A percentile compares a stretch with the other conserved stretches of the same genome.
Conservation (phyloP, 2,329 filamentous ascomycete genomes). For the Alternaria brassicicola region DNA sequence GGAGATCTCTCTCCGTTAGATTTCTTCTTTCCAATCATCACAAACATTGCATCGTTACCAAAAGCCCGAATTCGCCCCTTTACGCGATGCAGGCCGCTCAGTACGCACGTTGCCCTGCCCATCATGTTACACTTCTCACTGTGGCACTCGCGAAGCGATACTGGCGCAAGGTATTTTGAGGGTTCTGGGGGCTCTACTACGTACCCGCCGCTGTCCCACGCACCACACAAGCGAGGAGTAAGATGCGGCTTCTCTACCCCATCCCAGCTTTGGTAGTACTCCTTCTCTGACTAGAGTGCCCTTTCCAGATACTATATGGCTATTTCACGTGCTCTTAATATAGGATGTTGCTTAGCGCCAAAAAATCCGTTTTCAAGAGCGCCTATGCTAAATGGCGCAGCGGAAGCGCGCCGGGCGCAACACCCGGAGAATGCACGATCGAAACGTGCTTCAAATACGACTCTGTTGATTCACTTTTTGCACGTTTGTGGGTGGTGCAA, state of each 20-base stretch:
- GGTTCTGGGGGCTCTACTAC: not conserved
- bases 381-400: constrained; percentile 44
- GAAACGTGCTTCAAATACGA: constrained; percentile 11
- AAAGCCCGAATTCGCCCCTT: not conserved
- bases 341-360: not conserved
- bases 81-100: not conserved
- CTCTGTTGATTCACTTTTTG: not conserved
- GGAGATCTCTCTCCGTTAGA: not conserved
- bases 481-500: not conserved
- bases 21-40: not conserved
- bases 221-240: constrained; percentile 4
- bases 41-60: not conserved
- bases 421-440: constrained; percentile 46
- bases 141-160: not conserved
- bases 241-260: not conserved
- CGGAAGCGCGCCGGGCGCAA: constrained; percentile 49
- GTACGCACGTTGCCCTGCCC: not conserved
- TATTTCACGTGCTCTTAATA: too few species aligned
- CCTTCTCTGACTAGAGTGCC: not conserved
- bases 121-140: not conserved
- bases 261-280: not conserved
- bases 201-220: not conserved
- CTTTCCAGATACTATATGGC: too few species aligned
- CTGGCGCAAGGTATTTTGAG: not conserved
- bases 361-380: not conserved